These are phyloP conservation scores for Suhomyces choctaworum DNA, from an alignment of 1,139 yeast genomes.

Conservation along the genomic window DNA sequence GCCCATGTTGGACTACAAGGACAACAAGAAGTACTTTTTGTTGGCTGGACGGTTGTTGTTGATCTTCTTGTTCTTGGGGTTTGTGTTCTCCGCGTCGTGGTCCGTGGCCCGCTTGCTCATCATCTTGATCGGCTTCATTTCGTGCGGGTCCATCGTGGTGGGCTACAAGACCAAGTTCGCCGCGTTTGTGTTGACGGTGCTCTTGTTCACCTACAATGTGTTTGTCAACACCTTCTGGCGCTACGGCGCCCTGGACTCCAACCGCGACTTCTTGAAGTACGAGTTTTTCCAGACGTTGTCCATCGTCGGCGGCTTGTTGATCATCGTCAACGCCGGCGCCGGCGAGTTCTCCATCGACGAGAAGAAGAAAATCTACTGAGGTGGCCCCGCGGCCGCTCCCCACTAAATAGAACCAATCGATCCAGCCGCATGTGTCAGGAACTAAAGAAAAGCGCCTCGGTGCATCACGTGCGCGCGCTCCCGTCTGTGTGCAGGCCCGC, in stretches of 20 bases:
- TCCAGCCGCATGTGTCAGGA: background rate
- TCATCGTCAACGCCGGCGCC: constrained; percentile 95
- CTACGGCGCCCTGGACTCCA: constrained; percentile 65
- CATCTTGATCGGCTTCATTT: constrained; percentile 66
- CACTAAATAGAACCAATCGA: background rate
- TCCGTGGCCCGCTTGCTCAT: constrained; percentile 64
- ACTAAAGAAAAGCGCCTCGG: too few relatives aligned
- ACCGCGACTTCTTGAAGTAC: constrained; percentile 87
- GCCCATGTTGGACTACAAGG: constrained; percentile 82
- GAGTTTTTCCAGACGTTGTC: constrained; percentile 94
- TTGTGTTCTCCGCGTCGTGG: constrained; percentile 78
- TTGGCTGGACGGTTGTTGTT: constrained; percentile 88
- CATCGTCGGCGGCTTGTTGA: constrained; percentile 88
- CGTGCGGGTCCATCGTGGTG: constrained; percentile 79
- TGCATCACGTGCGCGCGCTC: constrained; percentile 4
- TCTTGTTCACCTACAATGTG: constrained; percentile 75
- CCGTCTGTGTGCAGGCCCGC: too few relatives aligned
- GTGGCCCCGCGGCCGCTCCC: background rate
- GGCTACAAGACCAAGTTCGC: constrained; percentile 94
- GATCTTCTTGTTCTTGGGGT: constrained; percentile 82
- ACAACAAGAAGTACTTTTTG: constrained; percentile 79
- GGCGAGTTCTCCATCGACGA: constrained; percentile 93
- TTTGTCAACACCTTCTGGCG: constrained; percentile 90
- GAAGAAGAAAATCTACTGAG: constrained; percentile 86
- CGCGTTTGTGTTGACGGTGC: constrained; percentile 73